Percentiles rank a stretch among this genome's conserved stretches.
Conservation (phyloP, 2,329 filamentous ascomycete species). For the Xylariomycetidae sp. region DNA sequence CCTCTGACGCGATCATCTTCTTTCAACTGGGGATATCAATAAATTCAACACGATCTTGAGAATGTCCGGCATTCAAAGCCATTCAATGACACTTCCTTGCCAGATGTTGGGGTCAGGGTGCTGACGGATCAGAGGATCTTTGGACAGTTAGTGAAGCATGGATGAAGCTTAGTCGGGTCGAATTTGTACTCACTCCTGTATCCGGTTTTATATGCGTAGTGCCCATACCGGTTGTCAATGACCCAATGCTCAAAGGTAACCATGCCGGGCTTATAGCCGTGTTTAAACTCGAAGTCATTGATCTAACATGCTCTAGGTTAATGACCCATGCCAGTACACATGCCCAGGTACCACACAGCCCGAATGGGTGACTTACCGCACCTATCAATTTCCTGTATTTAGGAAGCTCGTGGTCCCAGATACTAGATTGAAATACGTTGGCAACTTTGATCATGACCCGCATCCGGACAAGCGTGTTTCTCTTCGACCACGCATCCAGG, state of each 20-base stretch:
- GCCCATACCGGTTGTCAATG: constrained; percentile 17
- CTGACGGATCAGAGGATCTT: constrained; percentile 22
- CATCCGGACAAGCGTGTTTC: constrained; percentile 22
- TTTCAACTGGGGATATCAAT: too few relatives aligned
- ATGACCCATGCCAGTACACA: too few relatives aligned
- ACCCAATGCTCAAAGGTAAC: constrained; percentile 24
- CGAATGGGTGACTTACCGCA: constrained; percentile 16
- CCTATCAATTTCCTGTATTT: constrained; percentile 16
- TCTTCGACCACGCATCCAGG: constrained; percentile 19
- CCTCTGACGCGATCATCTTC: too few relatives aligned
- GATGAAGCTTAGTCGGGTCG: too few relatives aligned
- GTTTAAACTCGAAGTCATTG: constrained; percentile 18
- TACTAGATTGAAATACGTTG: constrained; percentile 10
- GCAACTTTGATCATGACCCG: constrained; percentile 26
- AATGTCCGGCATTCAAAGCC: constrained; percentile 15
- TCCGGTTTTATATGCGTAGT: constrained; percentile 20
- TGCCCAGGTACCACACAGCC: too few relatives aligned
- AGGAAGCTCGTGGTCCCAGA: constrained; percentile 18
- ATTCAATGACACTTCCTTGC: constrained; percentile 23
- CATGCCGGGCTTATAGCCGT: constrained; percentile 16
- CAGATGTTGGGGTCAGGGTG: constrained; percentile 24
- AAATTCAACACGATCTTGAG: too few relatives aligned
- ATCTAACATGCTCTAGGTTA: too few relatives aligned
- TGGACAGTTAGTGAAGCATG: constrained; percentile 8
- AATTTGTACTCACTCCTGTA: constrained; percentile 20